phyloP scores from a whole-genome alignment of 2,329 filamentous ascomycete species.

The Metarhizium sp. region DNA sequence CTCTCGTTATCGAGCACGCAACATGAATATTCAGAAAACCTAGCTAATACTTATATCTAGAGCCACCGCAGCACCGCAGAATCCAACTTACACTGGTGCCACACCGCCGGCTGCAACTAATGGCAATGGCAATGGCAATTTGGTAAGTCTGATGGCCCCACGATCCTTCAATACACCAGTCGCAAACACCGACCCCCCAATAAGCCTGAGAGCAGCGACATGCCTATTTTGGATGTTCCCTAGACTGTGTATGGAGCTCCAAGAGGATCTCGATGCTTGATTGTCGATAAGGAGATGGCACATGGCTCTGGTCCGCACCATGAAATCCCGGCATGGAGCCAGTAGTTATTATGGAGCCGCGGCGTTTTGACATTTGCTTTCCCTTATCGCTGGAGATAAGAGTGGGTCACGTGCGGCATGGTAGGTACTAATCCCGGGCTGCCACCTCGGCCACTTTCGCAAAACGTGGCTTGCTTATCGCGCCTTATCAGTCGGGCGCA shows the following conservation, averaged over 20 bases:
- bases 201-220: neutral
- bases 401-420: conserved; percentile 22
- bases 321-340: too few relatives aligned
- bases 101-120: conserved; percentile 32
- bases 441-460: neutral
- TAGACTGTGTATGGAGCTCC: neutral
- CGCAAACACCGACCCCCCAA: neutral
- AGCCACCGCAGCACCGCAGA: conserved; percentile 10
- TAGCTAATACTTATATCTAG: conserved; percentile 8
- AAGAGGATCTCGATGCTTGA: neutral
- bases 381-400: conserved; percentile 3
- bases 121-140: conserved; percentile 27
- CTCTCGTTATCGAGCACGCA: neutral
- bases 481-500: conserved; percentile 25
- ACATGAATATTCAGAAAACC: neutral
- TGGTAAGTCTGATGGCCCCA: conserved; percentile 24
- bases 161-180: neutral
- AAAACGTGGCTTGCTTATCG: conserved; percentile 18
- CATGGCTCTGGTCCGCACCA: neutral
- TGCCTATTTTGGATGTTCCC: neutral
- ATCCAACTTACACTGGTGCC: conserved; percentile 17
- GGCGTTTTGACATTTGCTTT: too few relatives aligned
- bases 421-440: neutral
- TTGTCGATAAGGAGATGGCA: neutral
- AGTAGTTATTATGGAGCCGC: neutral